A percentile compares a stretch with the other conserved stretches of the same genome.
These are phyloP conservation scores for Drosera capensis DNA, from an alignment of 148 eudicot species.

Conservation along the genomic window DNA sequence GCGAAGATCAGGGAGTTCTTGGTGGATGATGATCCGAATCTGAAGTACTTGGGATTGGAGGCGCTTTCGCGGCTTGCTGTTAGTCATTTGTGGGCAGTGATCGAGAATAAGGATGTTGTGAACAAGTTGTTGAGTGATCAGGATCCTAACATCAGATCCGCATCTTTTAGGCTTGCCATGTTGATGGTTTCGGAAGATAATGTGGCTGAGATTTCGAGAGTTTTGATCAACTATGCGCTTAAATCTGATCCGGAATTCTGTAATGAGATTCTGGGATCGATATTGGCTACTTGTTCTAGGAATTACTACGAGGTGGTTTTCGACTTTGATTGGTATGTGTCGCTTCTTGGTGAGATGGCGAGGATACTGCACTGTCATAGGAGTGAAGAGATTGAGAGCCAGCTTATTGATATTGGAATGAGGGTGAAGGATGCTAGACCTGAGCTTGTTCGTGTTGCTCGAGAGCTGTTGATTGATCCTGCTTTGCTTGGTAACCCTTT, in stretches of 20 bases:
- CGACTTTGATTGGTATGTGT: constrained; percentile 82
- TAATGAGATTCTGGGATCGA: constrained; percentile 55
- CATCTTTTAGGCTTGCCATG: constrained; percentile 67
- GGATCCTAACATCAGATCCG: constrained; percentile 55
- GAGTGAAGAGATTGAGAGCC: constrained; percentile 72
- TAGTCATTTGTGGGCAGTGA: constrained; percentile 44
- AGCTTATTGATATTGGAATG: constrained; percentile 87
- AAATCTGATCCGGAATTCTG: constrained; percentile 79
- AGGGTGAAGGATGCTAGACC: constrained; percentile 84
- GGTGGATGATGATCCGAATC: constrained; percentile 58
- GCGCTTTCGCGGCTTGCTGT: constrained; percentile 40
- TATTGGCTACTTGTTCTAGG: constrained; percentile 43
- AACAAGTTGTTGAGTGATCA: constrained; percentile 55
- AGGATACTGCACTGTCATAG: constrained; percentile 77
- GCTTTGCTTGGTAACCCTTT: constrained; percentile 84
- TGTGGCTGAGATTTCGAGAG: constrained; percentile 48
- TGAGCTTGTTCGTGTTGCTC: constrained; percentile 59
- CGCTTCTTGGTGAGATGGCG: constrained; percentile 71
- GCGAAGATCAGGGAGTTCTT: constrained; percentile 52
- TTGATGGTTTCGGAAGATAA: constrained; percentile 78
- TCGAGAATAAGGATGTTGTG: constrained; percentile 69
- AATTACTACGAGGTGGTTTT: constrained; percentile 61
- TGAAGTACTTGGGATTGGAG: constrained; percentile 66
- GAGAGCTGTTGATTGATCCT: constrained; percentile 80
- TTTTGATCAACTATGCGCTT: constrained; percentile 57